Conservation (phyloP, 2,329 filamentous ascomycete species). For the Sordariomycetes sp. region DNA sequence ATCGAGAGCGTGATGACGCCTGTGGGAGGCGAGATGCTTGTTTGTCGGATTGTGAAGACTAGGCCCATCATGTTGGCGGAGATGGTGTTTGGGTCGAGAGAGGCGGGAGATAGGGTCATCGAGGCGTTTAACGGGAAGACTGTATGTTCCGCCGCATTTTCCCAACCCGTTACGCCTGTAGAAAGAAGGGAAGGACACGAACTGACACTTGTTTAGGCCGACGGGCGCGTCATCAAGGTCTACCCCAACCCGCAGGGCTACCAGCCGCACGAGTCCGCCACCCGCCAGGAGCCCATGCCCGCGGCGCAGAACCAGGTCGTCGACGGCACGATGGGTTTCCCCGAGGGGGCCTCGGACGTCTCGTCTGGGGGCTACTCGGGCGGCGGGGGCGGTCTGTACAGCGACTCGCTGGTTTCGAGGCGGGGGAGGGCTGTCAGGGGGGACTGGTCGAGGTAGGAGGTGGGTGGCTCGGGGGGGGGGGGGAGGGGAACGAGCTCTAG, state of each 20-base stretch:
- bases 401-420: conserved; percentile 27
- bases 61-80: conserved; percentile 65
- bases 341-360: conserved; percentile 18
- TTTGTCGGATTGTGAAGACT: conserved; percentile 55
- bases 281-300: conserved; percentile 13
- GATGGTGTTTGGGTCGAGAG: conserved; percentile 58
- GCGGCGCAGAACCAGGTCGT: conserved; percentile 25
- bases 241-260: conserved; percentile 48
- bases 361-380: not conserved
- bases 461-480: not conserved
- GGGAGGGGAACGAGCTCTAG: not conserved
- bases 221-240: conserved; percentile 60
- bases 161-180: not conserved
- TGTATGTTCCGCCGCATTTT: conserved; percentile 27
- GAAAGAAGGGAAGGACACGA: not conserved
- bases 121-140: conserved; percentile 67
- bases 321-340: conserved; percentile 41
- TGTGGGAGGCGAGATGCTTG: conserved; percentile 54
- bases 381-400: conserved; percentile 30
- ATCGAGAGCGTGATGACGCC: conserved; percentile 73
- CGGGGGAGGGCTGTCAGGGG: conserved; percentile 7
- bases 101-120: conserved; percentile 63
- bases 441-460: not conserved
- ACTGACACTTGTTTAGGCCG: conserved; percentile 36
- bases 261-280: conserved; percentile 9